These are phyloP conservation scores for Corymbia maculata DNA, from an alignment of 345 rosid genomes.

Conservation along the genomic window DNA sequence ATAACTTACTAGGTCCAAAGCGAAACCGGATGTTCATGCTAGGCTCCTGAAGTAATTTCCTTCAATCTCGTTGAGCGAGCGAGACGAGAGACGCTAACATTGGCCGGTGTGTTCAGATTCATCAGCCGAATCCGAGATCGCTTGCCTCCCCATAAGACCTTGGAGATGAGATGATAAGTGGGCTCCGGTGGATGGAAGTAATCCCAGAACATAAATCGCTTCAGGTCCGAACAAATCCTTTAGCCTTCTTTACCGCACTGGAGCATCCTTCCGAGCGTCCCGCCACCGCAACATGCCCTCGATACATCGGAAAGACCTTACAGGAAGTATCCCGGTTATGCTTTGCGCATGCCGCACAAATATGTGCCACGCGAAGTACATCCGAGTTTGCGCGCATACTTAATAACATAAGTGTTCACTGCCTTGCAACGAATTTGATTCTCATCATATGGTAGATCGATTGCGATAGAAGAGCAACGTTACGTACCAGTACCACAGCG, in stretches of 20 bases:
- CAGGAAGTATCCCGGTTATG: neutral
- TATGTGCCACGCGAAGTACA: neutral
- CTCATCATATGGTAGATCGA: neutral
- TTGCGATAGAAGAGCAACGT: neutral
- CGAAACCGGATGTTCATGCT: neutral
- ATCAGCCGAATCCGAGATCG: neutral
- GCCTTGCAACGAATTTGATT: neutral
- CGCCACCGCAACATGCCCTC: neutral
- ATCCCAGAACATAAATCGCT: neutral
- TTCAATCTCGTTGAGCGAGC: neutral
- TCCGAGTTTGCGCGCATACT: neutral
- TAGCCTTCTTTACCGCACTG: neutral
- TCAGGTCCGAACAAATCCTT: neutral
- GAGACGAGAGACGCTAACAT: neutral
- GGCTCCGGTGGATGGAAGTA: neutral
- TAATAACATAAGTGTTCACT: neutral
- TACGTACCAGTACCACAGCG: neutral
- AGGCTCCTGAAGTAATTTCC: neutral
- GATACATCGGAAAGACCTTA: neutral
- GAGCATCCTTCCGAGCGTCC: neutral
- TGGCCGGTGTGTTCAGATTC: neutral
- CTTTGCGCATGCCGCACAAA: neutral
- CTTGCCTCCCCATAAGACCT: neutral
- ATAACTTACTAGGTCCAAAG: neutral
- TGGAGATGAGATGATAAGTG: too few relatives aligned